Evolutionary conservation across 2,329 filamentous ascomycete species (phyloP).

Genomic region (Penicillium crustosum): DNA sequence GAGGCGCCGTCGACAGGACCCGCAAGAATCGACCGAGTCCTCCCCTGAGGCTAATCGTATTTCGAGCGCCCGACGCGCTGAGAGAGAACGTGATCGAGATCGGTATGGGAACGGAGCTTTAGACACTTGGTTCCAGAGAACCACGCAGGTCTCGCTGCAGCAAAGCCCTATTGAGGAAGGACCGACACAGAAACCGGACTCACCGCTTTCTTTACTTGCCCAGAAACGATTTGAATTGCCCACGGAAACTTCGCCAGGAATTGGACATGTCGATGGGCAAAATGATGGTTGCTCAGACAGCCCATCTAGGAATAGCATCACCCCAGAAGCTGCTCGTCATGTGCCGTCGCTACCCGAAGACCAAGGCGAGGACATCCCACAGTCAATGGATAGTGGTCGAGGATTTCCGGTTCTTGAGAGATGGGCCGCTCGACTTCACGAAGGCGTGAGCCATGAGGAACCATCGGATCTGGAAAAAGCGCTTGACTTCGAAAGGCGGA

Average conservation of each 20-base stretch:
- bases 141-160: slow-evolving; percentile 13
- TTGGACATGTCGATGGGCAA: background rate
- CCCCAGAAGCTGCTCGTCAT: background rate
- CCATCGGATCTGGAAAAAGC: slow-evolving; percentile 19
- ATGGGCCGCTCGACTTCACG: slow-evolving; percentile 24
- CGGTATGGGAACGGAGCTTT: slow-evolving; percentile 25
- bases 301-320: background rate
- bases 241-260: too few relatives aligned
- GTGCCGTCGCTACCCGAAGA: background rate
- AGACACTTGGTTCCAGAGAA: slow-evolving; percentile 25
- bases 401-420: slow-evolving; percentile 25
- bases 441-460: slow-evolving; percentile 3
- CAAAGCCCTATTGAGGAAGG: background rate
- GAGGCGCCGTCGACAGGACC: background rate
- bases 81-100: slow-evolving; percentile 18
- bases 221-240: slow-evolving; percentile 13
- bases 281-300: background rate
- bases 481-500: slow-evolving; percentile 25
- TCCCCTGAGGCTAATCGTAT: background rate
- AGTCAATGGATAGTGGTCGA: slow-evolving; percentile 21
- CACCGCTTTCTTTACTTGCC: slow-evolving; percentile 19
- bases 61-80: slow-evolving; percentile 4
- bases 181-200: background rate
- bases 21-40: background rate
- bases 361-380: background rate